Base-by-base conservation (phyloP, 768 basidiomycete species). In the Podaxis sp. region DNA sequence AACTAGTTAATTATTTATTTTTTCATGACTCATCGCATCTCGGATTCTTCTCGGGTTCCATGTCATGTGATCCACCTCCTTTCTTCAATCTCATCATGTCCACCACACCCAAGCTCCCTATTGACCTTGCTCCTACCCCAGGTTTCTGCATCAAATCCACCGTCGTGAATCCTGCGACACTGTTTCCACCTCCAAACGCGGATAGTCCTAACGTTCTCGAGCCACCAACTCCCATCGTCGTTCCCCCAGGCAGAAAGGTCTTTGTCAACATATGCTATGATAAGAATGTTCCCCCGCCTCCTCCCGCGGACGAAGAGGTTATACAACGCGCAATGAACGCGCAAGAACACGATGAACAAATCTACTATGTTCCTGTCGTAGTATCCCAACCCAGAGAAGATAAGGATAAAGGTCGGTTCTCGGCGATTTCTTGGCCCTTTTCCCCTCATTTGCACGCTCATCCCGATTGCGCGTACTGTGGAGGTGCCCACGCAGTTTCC, bases 191-290 rank as follows among this genome's bases (percentile, higher is more conserved):
- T 12, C 58, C 68, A 28, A 30, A 54, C 33, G 39, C 55, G 4
- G 26, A 38, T 26, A 19, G 17, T 8, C 56, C 54, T 3, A 48
- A 46, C 7, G 9, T 64, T 11, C 71, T 73, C 17, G 73, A 76
- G 51, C 76, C 73, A 52, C 30, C 61, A 26, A 28, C 65, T 30
- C 69, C 74, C 6, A 69, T 77, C 24, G 65, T 73, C 11, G 74
- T 88, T 19, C 76, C 81, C 11, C 72, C 77, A 39, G 82, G 81
- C 26, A 71, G 75, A 64, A 92, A 93, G 73, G 72, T 92, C 38
- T 93, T 93, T 71, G 74, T 92, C 33, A 93, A 93, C 68, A 75
- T 93, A 13, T 84, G 86, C 17, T 93, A 86, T 83, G 89, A 90
- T 61, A 19, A 74, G 9, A 82, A 86, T 63, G 83, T 92, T 0